Evolutionary conservation across 1,139 yeast species (phyloP).

Genomic region (Suhomyces panamericanus): DNA sequence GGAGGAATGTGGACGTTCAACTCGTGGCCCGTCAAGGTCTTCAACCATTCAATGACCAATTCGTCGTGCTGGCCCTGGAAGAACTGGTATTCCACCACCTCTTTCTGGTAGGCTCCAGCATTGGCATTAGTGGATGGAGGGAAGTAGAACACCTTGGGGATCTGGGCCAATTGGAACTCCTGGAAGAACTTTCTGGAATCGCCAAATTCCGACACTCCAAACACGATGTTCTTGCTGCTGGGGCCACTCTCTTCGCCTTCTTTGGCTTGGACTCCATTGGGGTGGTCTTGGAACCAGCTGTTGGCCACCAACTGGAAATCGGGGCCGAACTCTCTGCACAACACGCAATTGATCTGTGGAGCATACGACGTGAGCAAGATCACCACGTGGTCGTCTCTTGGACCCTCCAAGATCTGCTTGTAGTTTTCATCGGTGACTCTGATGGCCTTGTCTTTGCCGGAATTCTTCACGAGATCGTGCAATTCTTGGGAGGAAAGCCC

Average conservation of each 20-base stretch:
- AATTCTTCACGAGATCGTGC: constrained; percentile 20
- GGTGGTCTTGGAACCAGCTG: constrained; percentile 53
- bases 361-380: constrained; percentile 72
- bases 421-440: constrained; percentile 61
- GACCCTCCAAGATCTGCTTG: constrained; percentile 59
- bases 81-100: constrained; percentile 49
- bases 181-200: constrained; percentile 57
- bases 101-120: constrained; percentile 27
- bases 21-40: constrained; percentile 40
- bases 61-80: constrained; percentile 54
- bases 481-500: constrained; percentile 33
- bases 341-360: constrained; percentile 70
- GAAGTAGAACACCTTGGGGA: constrained; percentile 75
- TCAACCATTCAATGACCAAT: constrained; percentile 41
- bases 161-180: constrained; percentile 60
- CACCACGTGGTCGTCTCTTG: constrained; percentile 68
- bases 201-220: constrained; percentile 72
- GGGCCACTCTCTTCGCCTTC: constrained; percentile 26
- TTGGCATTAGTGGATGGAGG: constrained; percentile 48
- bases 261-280: constrained; percentile 36
- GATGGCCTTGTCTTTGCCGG: constrained; percentile 26
- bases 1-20: constrained; percentile 58
- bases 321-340: constrained; percentile 75
- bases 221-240: constrained; percentile 49
- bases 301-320: constrained; percentile 57